Base-by-base conservation (phyloP, 2,329 filamentous ascomycete genomes). In the Aspergillus calidoustus region DNA sequence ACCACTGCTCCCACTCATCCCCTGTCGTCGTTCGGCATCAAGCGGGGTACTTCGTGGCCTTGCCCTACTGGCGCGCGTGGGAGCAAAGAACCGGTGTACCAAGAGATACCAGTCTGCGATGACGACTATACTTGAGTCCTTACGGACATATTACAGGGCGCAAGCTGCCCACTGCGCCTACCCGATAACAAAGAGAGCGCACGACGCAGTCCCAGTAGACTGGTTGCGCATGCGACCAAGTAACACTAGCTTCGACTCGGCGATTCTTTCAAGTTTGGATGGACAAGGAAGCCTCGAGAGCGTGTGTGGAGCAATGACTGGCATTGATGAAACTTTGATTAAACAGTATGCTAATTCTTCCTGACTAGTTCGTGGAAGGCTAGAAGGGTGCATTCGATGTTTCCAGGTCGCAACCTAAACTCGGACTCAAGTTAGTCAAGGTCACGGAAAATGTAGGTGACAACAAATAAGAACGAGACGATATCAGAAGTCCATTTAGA, bases 401-500 rank as follows among this genome's bases (percentile, higher is more conserved):
- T 11, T 38, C 46, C 19, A 19, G 19, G 11, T 23, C 19, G 8
- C 17, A 28, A 50, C 54, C 60, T 63, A 65, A 41, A 48, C 57
- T 53, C 7, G 41, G 54, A 56, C 50, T 48, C n/a, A 53, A 64
- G 63, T 67, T 52, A 67, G 65, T 41, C 60, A 62, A 22, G 25
- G 43, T 47, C 44, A 19, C 34, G 25, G 55, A 46, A 62, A 62
- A 54, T 38, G 38, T 64, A 46, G 59, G 47, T 43, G 41, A 53
- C 22, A 46, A 49, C 23, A 57, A 23, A 28, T 22, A 43, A 28
- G 49, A 54, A 53, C 28, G 19, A 51, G 38, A 59, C n/a, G 43
- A 31, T 55, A 76, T 93, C 91, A 93, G 91, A 93, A 92, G 91
- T 92, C 89, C 89, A 82, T 82, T 90, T 83, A 86, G 91, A 91